A percentile compares a stretch with the other conserved stretches of the same genome.
Evolutionary conservation across 1,284 basidiomycete genomes (phyloP).

Genomic region (Gymnopus androsaceus): DNA sequence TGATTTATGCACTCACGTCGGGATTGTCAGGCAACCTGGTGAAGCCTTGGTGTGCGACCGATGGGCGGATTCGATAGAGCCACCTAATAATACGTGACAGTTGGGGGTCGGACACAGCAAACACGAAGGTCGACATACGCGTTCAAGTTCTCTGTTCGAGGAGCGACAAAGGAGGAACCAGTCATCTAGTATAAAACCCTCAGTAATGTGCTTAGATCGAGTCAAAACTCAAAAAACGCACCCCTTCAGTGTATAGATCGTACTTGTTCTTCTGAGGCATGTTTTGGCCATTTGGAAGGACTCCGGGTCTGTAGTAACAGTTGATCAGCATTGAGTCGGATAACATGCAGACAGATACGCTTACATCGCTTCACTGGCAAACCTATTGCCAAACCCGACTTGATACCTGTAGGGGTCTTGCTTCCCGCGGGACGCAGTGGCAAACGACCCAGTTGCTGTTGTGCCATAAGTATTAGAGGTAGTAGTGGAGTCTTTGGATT

Average conservation of each 20-base stretch:
- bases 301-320: conserved; percentile 45
- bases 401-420: conserved; percentile 62
- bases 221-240: conserved; percentile 25
- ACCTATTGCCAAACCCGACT: conserved; percentile 54
- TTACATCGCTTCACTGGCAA: conserved; percentile 55
- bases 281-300: conserved; percentile 57
- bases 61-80: conserved; percentile 68
- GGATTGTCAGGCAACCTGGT: conserved; percentile 54
- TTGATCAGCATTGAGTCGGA: not conserved
- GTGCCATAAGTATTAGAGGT: conserved; percentile 36
- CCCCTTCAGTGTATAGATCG: conserved; percentile 61
- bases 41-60: conserved; percentile 70
- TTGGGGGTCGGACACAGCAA: not conserved
- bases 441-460: conserved; percentile 43
- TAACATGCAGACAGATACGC: conserved; percentile 24
- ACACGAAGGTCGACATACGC: conserved; percentile 30
- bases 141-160: conserved; percentile 44
- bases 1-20: conserved; percentile 42
- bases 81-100: conserved; percentile 44
- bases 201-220: not conserved
- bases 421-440: conserved; percentile 36
- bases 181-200: conserved; percentile 45
- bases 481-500: not conserved
- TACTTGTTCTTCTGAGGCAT: conserved; percentile 64
- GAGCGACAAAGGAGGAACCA: conserved; percentile 61